Conservation (phyloP, 2,329 filamentous ascomycete species). For the Penicillium sp. region DNA sequence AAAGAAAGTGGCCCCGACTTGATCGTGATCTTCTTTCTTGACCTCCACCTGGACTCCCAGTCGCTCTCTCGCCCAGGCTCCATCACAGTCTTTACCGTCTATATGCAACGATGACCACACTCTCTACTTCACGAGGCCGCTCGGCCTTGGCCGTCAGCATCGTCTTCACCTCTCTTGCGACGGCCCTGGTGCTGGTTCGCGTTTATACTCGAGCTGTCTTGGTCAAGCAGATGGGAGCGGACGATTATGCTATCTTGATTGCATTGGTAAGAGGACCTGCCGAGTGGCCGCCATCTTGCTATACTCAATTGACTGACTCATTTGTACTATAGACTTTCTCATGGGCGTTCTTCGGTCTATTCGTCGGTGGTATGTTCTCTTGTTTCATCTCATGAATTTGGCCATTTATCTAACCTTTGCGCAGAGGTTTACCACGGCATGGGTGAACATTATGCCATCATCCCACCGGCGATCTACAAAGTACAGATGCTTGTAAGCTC, state of each 20-base stretch:
- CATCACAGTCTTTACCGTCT: slow-evolving; percentile 9
- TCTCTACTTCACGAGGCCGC: slow-evolving; percentile 36
- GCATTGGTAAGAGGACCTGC: slow-evolving; percentile 37
- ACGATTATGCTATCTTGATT: slow-evolving; percentile 48
- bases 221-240: slow-evolving; percentile 43
- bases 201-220: slow-evolving; percentile 47
- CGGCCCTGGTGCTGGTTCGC: slow-evolving; percentile 44
- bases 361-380: slow-evolving; percentile 38
- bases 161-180: slow-evolving; percentile 41
- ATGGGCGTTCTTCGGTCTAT: slow-evolving; percentile 39
- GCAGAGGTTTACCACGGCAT: slow-evolving; percentile 40
- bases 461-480: slow-evolving; percentile 28
- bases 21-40: slow-evolving; percentile 8
- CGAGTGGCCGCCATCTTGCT: not conserved
- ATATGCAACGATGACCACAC: slow-evolving; percentile 33
- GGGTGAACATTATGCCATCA: slow-evolving; percentile 33
- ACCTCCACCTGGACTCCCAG: slow-evolving; percentile 1
- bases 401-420: slow-evolving; percentile 6
- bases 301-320: not conserved
- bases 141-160: slow-evolving; percentile 37
- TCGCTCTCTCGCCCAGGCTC: not conserved
- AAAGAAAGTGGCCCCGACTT: slow-evolving; percentile 19
- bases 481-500: slow-evolving; percentile 37
- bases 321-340: slow-evolving; percentile 32
- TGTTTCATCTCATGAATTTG: not conserved